phyloP scores from a whole-genome alignment of 2,329 filamentous ascomycete species.

The Alternaria sp. region DNA sequence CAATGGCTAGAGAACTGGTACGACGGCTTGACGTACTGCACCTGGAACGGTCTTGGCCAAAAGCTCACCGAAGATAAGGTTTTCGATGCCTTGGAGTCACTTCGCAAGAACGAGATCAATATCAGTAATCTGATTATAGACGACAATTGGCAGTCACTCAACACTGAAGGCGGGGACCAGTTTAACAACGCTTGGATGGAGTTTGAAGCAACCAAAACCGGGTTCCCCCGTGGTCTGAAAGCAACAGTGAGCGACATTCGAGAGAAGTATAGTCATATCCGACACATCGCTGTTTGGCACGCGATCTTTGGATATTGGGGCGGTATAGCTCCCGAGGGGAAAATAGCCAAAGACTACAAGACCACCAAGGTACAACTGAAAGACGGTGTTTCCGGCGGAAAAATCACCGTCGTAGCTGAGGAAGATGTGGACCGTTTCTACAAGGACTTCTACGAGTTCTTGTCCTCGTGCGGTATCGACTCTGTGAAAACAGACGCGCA shows the following conservation, averaged over 20 bases:
- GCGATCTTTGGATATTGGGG: constrained; percentile 75
- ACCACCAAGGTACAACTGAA: constrained; percentile 68
- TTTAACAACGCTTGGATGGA: constrained; percentile 67
- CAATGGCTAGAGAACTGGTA: constrained; percentile 89
- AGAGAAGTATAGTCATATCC: constrained; percentile 72
- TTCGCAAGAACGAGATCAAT: constrained; percentile 76
- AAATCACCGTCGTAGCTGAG: constrained; percentile 76
- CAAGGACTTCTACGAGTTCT: constrained; percentile 88
- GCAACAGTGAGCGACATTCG: constrained; percentile 74
- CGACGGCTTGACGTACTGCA: constrained; percentile 93
- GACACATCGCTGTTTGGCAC: constrained; percentile 94
- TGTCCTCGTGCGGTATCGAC: constrained; percentile 77
- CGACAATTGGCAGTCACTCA: constrained; percentile 77
- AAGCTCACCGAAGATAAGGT: constrained; percentile 82
- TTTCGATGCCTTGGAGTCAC: constrained; percentile 73
- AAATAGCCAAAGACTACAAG: constrained; percentile 80
- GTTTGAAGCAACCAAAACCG: constrained; percentile 83
- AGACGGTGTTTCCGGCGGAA: constrained; percentile 66
- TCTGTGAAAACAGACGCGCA: constrained; percentile 94
- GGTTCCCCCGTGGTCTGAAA: constrained; percentile 83
- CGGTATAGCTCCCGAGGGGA: constrained; percentile 77
- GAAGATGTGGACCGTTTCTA: constrained; percentile 82
- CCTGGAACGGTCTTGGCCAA: constrained; percentile 93
- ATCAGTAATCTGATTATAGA: constrained; percentile 91
- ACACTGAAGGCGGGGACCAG: constrained; percentile 58